Evolutionary conservation across 345 rosid genomes (phyloP).

Genomic region (Salix caprea): DNA sequence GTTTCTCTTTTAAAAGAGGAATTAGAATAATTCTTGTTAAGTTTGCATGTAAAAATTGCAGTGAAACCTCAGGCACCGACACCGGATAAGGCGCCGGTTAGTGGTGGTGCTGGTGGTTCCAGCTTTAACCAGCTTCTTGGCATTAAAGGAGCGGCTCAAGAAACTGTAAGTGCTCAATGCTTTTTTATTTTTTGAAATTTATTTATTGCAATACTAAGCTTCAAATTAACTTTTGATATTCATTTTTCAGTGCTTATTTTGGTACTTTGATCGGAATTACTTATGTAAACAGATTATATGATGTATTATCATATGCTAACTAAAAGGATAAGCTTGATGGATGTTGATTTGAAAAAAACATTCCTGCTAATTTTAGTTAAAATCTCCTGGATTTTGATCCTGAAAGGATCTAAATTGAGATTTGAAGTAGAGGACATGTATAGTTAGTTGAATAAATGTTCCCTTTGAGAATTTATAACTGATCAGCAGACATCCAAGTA

Average conservation of each 20-base stretch:
- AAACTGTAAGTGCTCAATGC: slow-evolving; percentile 46
- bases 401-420: background rate
- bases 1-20: background rate
- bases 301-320: background rate
- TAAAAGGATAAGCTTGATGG: background rate
- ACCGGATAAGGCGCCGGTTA: slow-evolving; percentile 69
- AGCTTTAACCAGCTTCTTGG: slow-evolving; percentile 94
- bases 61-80: slow-evolving; percentile 66
- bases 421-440: background rate
- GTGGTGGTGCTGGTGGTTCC: slow-evolving; percentile 73
- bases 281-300: background rate
- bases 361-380: background rate
- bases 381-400: background rate
- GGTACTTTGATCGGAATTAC: background rate
- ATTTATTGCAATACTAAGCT: background rate
- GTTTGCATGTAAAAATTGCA: slow-evolving; percentile 19
- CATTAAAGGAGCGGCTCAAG: slow-evolving; percentile 92
- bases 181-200: no score
- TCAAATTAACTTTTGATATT: background rate
- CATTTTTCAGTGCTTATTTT: background rate
- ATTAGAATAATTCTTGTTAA: background rate
- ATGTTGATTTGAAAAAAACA: background rate
- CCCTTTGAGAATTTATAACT: background rate
- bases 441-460: background rate
- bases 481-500: background rate